phyloP scores from a whole-genome alignment of 2,329 filamentous ascomycete genomes.

The Zymoseptoria brevis region DNA sequence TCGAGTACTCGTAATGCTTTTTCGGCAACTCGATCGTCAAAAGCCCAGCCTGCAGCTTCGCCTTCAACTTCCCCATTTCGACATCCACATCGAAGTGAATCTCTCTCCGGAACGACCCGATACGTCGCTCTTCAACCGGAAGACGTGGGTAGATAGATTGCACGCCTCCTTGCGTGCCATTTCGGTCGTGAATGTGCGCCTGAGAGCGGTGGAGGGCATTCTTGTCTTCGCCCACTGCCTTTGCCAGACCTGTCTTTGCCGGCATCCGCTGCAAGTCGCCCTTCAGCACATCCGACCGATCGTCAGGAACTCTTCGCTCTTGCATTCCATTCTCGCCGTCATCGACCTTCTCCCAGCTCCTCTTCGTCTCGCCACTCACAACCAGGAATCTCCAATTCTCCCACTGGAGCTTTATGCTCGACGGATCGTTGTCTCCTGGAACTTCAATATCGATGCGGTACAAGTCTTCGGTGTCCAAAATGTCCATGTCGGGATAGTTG shows the following conservation, averaged over 20 bases:
- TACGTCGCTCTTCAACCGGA: background rate
- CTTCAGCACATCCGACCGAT: background rate
- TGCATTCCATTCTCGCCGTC: background rate
- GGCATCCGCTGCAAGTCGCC: background rate
- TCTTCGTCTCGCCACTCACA: conserved; percentile 3
- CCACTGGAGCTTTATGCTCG: conserved; percentile 9
- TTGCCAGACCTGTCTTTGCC: background rate
- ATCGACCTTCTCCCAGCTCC: background rate
- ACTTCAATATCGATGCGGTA: conserved; percentile 13
- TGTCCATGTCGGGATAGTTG: conserved; percentile 15
- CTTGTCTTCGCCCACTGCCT: background rate
- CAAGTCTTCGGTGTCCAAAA: conserved; percentile 8
- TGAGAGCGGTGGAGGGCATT: background rate
- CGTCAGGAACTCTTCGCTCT: background rate
- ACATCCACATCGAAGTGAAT: conserved; percentile 13
- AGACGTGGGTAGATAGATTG: background rate
- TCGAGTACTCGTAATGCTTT: conserved; percentile 5
- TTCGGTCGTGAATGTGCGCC: background rate
- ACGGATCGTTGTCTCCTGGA: conserved; percentile 11
- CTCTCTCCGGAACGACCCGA: conserved; percentile 7
- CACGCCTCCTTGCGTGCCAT: background rate
- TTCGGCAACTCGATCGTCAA: conserved; percentile 9
- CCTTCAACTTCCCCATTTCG: conserved; percentile 5
- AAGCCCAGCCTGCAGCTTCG: background rate
- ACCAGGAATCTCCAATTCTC: conserved; percentile 4